These are phyloP conservation scores for Trypanosoma platydactyli DNA, from an alignment of 208 protist species.

Conservation along the genomic window DNA sequence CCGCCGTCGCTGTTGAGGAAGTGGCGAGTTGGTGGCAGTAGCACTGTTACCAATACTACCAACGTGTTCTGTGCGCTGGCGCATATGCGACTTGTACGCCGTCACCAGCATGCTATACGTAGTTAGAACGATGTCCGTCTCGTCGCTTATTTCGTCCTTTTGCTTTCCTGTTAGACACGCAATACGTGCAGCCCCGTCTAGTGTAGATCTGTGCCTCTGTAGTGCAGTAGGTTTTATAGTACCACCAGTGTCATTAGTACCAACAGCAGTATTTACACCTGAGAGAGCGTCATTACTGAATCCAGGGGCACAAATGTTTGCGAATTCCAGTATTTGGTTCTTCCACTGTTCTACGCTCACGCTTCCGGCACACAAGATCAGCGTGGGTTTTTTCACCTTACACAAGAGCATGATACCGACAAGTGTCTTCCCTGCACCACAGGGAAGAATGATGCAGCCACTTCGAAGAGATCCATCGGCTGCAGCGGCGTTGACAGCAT, in stretches of 20 bases:
- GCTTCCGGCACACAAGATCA: slow-evolving; percentile 94
- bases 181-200: slow-evolving; percentile 69
- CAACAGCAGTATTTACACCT: neutral
- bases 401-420: slow-evolving; percentile 97
- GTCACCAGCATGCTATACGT: slow-evolving; percentile 99
- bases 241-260: neutral
- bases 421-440: slow-evolving; percentile 99
- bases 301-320: slow-evolving; percentile 48
- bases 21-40: neutral
- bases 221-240: neutral
- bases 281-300: neutral
- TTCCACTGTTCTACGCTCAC: slow-evolving; percentile 98
- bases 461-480: slow-evolving; percentile 65
- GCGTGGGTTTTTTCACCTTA: slow-evolving; percentile 94
- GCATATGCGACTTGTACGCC: slow-evolving; percentile 53
- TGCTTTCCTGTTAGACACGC: slow-evolving; percentile 91
- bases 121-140: slow-evolving; percentile 95
- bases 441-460: slow-evolving; percentile 99
- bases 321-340: slow-evolving; percentile 93
- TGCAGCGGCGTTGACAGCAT: slow-evolving; percentile 74
- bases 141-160: slow-evolving; percentile 88
- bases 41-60: slow-evolving; percentile 16
- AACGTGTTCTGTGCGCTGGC: slow-evolving; percentile 23
- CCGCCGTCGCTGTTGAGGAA: neutral
- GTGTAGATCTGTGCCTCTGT: slow-evolving; percentile 9